Base-by-base conservation (phyloP, 225 moss, liverwort and hornwort genomes). In the Pseudisothecium myosuroides region DNA sequence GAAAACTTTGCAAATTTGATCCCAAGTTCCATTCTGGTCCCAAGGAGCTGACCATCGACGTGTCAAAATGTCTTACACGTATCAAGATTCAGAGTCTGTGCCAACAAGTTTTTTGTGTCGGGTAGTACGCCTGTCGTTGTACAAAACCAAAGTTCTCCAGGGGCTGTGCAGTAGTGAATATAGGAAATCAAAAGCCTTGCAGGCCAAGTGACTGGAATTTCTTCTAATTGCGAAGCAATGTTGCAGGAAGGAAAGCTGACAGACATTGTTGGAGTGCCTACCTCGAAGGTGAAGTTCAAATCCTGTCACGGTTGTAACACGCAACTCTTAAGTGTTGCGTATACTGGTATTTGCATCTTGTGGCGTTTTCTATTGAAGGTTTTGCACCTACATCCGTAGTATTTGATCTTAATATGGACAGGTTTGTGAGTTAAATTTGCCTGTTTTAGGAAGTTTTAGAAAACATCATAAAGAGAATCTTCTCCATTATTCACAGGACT, bases 181-280 rank as follows among this genome's bases (percentile, higher is more conserved):
- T 54, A 13, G 39, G n/a, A 50, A 27, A 66, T 65, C 9, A 47
- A 60, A 72, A 85, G 85, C 14, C 36, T 49, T 47, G 49, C 58
- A 45, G 59, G 45, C 11, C 32, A 72, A 72, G 34, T 72, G 24
- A 34, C 36, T 49, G 63, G 60, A 76, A 29, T 10, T 62, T 47
- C 29, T 62, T 29, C 39, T 86, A n/a, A 86, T 49, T 24, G 43
- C 63, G 58, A 65, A 50, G 32, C 87, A 78, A 47, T 75, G 37
- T 41, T 90, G 75, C 94, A 98, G 96, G 96, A 97, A 87, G 97
- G 97, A 69, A 94, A 91, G 74, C 84, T 97, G 90, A 96, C 93
- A 90, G 92, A 98, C 92, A 98, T 98, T 72, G 88, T 98, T 78
- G 98, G 97, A 87, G 96, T 97, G 27, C 98, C 98, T 66, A 97